phyloP scores from a whole-genome alignment of 1,139 yeast species.

The Tardiomyces digboiensis region DNA sequence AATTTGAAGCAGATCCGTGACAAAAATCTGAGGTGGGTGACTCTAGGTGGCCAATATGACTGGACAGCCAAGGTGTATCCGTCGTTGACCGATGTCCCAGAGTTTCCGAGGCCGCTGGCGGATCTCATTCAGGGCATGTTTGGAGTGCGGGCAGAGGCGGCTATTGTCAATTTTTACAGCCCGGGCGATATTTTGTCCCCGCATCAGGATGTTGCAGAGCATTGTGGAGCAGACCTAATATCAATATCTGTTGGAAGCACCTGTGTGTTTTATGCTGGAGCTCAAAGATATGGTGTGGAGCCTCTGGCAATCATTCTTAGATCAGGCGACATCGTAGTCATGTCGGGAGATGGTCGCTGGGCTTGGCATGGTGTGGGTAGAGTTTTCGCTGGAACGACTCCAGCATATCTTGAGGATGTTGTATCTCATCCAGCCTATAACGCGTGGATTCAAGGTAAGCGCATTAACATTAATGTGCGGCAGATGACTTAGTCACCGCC shows the following conservation, averaged over 20 bases:
- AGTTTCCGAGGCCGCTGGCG: constrained; percentile 25
- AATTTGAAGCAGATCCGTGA: constrained; percentile 13
- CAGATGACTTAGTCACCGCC: constrained; percentile 22
- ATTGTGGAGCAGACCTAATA: constrained; percentile 25
- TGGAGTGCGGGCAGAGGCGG: constrained; percentile 30
- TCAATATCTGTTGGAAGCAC: constrained; percentile 31
- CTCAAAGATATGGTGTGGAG: constrained; percentile 8
- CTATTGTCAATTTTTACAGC: constrained; percentile 34
- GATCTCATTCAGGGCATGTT: constrained; percentile 16
- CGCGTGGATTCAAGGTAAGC: constrained; percentile 27
- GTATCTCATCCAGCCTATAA: constrained; percentile 11
- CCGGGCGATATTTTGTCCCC: constrained; percentile 36
- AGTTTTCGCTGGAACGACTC: constrained; percentile 27
- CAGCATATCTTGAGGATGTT: constrained; percentile 15
- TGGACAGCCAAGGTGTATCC: constrained; percentile 36
- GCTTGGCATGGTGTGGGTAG: constrained; percentile 36
- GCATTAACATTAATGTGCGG: constrained; percentile 32
- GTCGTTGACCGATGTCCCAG: constrained; percentile 28
- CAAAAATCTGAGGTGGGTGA: constrained; percentile 33
- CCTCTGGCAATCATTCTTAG: constrained; percentile 27
- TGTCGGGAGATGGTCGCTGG: constrained; percentile 31
- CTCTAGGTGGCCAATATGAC: constrained; percentile 37
- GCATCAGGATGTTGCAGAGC: constrained; percentile 37
- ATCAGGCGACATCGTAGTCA: constrained; percentile 32
- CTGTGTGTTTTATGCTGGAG: constrained; percentile 29